phyloP scores from a whole-genome alignment of 1,284 basidiomycete species.

The Leccinum variabile region DNA sequence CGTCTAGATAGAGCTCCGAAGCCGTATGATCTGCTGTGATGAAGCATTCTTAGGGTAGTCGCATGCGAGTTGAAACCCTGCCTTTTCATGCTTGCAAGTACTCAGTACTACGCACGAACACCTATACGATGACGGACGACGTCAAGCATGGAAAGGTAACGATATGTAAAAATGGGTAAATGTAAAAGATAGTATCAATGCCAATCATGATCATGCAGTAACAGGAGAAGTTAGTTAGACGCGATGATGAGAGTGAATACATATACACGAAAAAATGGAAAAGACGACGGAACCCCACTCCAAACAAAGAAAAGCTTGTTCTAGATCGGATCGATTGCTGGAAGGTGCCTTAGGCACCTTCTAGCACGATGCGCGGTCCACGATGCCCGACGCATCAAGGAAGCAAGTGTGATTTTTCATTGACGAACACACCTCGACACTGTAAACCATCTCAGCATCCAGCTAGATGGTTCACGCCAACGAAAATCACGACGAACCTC shows the following conservation, averaged over 20 bases:
- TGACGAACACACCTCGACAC: slow-evolving; percentile 11
- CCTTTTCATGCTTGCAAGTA: slow-evolving; percentile 9
- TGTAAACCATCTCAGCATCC: slow-evolving; percentile 11
- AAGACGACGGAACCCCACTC: not conserved
- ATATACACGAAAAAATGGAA: not conserved
- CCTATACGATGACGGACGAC: not conserved
- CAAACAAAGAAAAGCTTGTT: not conserved
- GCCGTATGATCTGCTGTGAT: not conserved
- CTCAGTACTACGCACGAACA: slow-evolving; percentile 14
- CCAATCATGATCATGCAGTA: slow-evolving; percentile 6
- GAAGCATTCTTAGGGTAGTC: not conserved
- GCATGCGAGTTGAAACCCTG: not conserved
- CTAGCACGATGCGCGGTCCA: not conserved
- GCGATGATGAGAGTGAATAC: slow-evolving; percentile 3
- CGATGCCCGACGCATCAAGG: slow-evolving; percentile 14
- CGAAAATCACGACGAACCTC: slow-evolving; percentile 15
- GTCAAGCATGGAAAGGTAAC: not conserved
- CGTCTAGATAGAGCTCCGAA: not conserved
- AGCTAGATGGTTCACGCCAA: not conserved
- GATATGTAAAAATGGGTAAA: not conserved
- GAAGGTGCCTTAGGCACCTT: not conserved
- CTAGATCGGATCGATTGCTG: not conserved
- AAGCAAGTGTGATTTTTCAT: slow-evolving; percentile 31
- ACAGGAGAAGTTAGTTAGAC: not conserved
- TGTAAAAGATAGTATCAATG: slow-evolving; percentile 9